Percentiles rank a stretch among this genome's conserved stretches.
phyloP scores from a whole-genome alignment of 1,284 basidiomycete species.

The Apiotrichum domesticum region DNA sequence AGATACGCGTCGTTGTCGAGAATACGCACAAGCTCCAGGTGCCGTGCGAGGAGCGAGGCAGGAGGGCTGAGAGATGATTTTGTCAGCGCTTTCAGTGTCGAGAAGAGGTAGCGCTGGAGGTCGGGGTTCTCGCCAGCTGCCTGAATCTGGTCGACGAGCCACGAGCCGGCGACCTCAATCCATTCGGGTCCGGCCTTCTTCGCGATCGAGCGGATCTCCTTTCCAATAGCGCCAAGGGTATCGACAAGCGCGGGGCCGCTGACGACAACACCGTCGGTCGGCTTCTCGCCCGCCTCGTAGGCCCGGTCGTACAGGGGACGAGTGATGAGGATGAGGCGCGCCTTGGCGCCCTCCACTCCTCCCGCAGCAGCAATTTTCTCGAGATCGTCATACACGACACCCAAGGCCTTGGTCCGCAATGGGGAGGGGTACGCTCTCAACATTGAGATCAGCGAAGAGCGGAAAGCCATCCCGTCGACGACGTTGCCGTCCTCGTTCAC shows the following conservation, averaged over 20 bases:
- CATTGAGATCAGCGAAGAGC: slow-evolving; percentile 29
- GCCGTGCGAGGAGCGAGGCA: slow-evolving; percentile 27
- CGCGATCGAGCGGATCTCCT: slow-evolving; percentile 25
- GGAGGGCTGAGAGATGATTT: slow-evolving; percentile 31
- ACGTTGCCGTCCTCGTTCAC: slow-evolving; percentile 4
- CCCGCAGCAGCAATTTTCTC: slow-evolving; percentile 7
- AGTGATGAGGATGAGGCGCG: slow-evolving; percentile 29
- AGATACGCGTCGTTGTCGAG: slow-evolving; percentile 11
- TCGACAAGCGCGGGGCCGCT: slow-evolving; percentile 31
- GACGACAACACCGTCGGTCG: slow-evolving; percentile 17
- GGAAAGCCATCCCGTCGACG: slow-evolving; percentile 30
- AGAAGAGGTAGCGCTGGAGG: slow-evolving; percentile 33
- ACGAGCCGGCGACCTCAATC: slow-evolving; percentile 30
- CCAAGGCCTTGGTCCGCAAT: slow-evolving; percentile 31
- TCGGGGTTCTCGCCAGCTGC: slow-evolving; percentile 22
- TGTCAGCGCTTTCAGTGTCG: slow-evolving; percentile 29
- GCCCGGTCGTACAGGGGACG: slow-evolving; percentile 36
- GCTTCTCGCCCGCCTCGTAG: slow-evolving; percentile 31
- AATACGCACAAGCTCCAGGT: slow-evolving; percentile 24
- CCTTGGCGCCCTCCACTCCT: slow-evolving; percentile 11
- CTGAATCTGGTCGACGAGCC: slow-evolving; percentile 33
- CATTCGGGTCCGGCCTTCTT: slow-evolving; percentile 19
- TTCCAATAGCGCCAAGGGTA: slow-evolving; percentile 37
- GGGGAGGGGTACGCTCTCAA: slow-evolving; percentile 43
- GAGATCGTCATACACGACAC: slow-evolving; percentile 36